A percentile compares a stretch with the other conserved stretches of the same genome.
Conservation (phyloP, 768 basidiomycete genomes). For the Amanita subjunquillea region DNA sequence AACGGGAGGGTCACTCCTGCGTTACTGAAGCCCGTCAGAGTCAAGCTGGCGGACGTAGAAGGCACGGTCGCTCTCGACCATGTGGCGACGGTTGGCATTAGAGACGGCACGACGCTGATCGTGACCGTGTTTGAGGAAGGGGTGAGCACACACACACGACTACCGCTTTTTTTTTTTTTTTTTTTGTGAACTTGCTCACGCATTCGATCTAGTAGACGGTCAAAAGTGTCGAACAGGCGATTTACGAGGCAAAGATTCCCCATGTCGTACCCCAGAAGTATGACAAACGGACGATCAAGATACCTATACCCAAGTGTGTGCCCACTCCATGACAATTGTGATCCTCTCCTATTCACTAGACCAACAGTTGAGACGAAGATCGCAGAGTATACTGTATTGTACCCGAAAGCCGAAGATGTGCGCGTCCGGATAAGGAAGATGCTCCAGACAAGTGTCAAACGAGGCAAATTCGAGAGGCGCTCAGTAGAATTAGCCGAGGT, state of each 20-base stretch:
- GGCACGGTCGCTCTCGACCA: conserved; percentile 44
- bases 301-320: conserved; percentile 68
- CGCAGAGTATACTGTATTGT: conserved; percentile 41
- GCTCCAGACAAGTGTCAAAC: conserved; percentile 58
- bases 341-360: conserved; percentile 23
- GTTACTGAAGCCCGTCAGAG: conserved; percentile 58
- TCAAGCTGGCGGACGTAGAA: conserved; percentile 30
- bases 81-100: conserved; percentile 70
- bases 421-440: conserved; percentile 67
- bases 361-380: conserved; percentile 68
- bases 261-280: conserved; percentile 61
- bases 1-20: conserved; percentile 69
- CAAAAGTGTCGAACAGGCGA: conserved; percentile 64
- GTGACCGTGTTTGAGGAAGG: conserved; percentile 73
- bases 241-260: conserved; percentile 70
- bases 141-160: conserved; percentile 25
- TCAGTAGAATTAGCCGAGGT: conserved; percentile 67
- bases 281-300: conserved; percentile 63
- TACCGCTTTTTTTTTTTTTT: too few relatives aligned
- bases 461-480: conserved; percentile 58
- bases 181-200: neutral
- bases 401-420: conserved; percentile 63
- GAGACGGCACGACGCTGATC: conserved; percentile 64
- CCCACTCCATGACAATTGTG: neutral
- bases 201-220: conserved; percentile 44